Base-by-base conservation (phyloP, 164 flowering plant genomes). In the Berberis vulgaris region DNA sequence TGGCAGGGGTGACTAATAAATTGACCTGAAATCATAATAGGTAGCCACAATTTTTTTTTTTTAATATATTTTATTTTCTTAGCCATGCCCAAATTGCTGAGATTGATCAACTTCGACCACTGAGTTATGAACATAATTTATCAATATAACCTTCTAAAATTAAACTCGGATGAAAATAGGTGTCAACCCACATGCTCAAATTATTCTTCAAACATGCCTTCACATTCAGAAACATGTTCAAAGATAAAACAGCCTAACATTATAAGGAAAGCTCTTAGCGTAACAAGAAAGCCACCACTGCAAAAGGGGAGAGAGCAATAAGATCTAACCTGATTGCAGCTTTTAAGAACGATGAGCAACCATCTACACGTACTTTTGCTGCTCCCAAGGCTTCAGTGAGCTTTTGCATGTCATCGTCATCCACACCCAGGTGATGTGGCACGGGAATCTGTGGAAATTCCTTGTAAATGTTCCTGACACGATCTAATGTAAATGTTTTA, bases 331-430 rank as follows among this genome's bases (percentile, higher is more conserved):
- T 91, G 10, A 91, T 72, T 61, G 99, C 95, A 78, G 97, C 91
- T 73, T 78, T 89, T 72, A 94, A 72, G 72, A 89, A 91, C 65
- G 97, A 79, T 44, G 97, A 83, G 64, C 97, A 91, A 58, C 85
- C 78, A 49, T 94, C 97, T 1, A 88, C 91, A 52, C 96, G 94
- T 67, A 65, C 77, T 75, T 89, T 94, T 65, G 99, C 99, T 42
- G 86, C 91, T 26, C 84, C 96, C 71, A 91, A 74, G 42, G 89
- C 90, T 78, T 94, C 96, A 53, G 89, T 64, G 66, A 94, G 85
- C 66, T 83, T 67, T 67, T 91, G 87, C 79, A 89, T 72, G 68
- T 86, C 97, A 72, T 87, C 95, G 65, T 87, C 97, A 64, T 74
- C 89, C 38, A 26, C 26, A 26, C 71, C 91, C 76, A 91, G 71